A percentile compares a stretch with the other conserved stretches of the same genome.
These are phyloP conservation scores for Rosellinia necatrix DNA, from an alignment of 2,329 filamentous ascomycete genomes.

Conservation along the genomic window DNA sequence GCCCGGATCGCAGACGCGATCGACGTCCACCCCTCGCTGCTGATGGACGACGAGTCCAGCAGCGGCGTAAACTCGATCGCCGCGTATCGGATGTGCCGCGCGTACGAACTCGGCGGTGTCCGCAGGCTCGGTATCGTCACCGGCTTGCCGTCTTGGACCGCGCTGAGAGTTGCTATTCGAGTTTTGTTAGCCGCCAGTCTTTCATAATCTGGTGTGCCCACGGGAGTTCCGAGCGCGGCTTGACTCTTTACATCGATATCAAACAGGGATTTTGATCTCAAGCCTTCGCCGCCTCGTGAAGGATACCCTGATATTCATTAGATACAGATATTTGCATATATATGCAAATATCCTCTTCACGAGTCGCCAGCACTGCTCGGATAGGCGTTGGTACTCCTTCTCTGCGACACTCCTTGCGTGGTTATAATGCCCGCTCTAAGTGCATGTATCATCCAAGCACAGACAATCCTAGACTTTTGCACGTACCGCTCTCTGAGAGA, in stretches of 20 bases:
- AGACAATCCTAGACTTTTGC: neutral
- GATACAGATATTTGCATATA: too few species aligned
- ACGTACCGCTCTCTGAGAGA: conserved; percentile 56
- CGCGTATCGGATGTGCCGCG: conserved; percentile 79
- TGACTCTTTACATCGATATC: neutral
- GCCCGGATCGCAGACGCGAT: conserved; percentile 79
- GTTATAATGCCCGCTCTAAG: neutral
- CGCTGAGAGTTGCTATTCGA: conserved; percentile 52
- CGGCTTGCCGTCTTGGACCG: conserved; percentile 54
- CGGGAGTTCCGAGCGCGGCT: neutral
- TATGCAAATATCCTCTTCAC: neutral
- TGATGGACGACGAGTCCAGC: conserved; percentile 89
- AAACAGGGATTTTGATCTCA: neutral
- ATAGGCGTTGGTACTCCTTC: neutral
- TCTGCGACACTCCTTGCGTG: neutral
- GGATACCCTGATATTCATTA: too few species aligned
- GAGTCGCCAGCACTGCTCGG: neutral
- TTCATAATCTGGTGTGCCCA: neutral
- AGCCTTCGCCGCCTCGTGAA: neutral
- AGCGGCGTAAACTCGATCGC: conserved; percentile 84
- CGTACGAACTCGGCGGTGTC: conserved; percentile 80
- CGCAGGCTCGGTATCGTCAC: conserved; percentile 69
- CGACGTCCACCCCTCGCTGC: conserved; percentile 81
- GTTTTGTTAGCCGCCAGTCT: conserved; percentile 15
- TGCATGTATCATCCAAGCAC: neutral